These are phyloP conservation scores for Populus nigra DNA, from an alignment of 345 rosid genomes.

Conservation along the genomic window DNA sequence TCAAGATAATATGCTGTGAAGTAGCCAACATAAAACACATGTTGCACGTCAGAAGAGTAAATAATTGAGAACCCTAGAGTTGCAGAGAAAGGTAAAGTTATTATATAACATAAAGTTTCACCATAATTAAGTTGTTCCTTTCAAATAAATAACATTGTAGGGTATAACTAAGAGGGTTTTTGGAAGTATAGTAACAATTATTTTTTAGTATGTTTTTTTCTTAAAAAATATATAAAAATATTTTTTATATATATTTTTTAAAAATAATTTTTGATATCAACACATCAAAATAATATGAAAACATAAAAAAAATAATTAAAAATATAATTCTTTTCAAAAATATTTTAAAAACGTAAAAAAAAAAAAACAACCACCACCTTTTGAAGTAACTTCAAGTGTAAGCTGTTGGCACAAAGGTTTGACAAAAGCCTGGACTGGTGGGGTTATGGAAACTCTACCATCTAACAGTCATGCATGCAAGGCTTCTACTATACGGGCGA, in stretches of 20 bases:
- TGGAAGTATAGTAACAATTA: rapidly evolving
- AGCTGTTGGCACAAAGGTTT: background rate
- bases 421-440: background rate
- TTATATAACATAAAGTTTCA: background rate
- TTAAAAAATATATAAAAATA: no score
- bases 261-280: no score
- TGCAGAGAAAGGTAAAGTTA: background rate
- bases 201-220: no score
- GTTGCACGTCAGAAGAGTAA: no score
- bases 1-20: no score
- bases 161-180: background rate
- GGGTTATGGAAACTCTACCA: background rate
- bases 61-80: no score
- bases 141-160: background rate
- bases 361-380: background rate
- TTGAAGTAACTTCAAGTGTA: background rate
- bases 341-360: background rate
- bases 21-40: no score
- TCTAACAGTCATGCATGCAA: background rate
- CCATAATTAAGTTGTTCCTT: background rate
- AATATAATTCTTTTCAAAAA: no score
- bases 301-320: no score
- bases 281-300: no score
- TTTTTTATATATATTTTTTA: no score
- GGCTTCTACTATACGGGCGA: background rate